Evolutionary conservation across 495 filamentous ascomycete species (phyloP), one percentile per base, ranked within the genome.

Genomic region (Sabuloglossum arenarium): DNA sequence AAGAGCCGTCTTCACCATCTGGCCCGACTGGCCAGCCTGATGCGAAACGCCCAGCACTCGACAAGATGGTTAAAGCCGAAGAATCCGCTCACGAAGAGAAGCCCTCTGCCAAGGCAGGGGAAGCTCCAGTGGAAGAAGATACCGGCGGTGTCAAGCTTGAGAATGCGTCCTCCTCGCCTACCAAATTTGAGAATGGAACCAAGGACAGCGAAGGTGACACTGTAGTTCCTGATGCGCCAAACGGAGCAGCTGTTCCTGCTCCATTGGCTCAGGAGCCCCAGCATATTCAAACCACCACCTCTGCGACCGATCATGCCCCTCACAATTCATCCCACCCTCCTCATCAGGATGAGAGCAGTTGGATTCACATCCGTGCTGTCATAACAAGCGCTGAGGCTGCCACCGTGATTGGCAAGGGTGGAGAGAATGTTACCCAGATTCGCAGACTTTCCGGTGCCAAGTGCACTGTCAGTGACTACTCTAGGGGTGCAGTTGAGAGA

Each of bases 401-500:
- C 27, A 98, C 91, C 54, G 85, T 95, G 54, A 98, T 98, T 72
- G 91, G 91, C 58, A 98, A 96, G 73, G 89, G 88, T 63, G 91
- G 91, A 64, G 91, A 98, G 72, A 98, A 98, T 66, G 91, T 98
- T 56, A 89, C 88, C 58, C 82, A 88, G 67, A 95, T 97, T 61
- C 80, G 91, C 57, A 83, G 81, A 64, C 73, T 88, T 72, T 93
- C 93, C 10, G 85, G 84, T 61, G 91, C 91, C 60, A 97, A 96
- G 71, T 97, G 91, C 72, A 97, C 93, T 31, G 88, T 98, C 60
- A 95, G 88, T 72, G 91, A 98, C 67, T 98, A 97, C 64, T 81
- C 90, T 63, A 85, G 93, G 62, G 91, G 91, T 60, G 90, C 91
- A 32, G 88, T 96, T 28, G 91, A 98, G 69, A 83, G 91, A 65